These are phyloP conservation scores for Helotiales sp. DNA, from an alignment of 2,329 filamentous ascomycete species.

Conservation along the genomic window DNA sequence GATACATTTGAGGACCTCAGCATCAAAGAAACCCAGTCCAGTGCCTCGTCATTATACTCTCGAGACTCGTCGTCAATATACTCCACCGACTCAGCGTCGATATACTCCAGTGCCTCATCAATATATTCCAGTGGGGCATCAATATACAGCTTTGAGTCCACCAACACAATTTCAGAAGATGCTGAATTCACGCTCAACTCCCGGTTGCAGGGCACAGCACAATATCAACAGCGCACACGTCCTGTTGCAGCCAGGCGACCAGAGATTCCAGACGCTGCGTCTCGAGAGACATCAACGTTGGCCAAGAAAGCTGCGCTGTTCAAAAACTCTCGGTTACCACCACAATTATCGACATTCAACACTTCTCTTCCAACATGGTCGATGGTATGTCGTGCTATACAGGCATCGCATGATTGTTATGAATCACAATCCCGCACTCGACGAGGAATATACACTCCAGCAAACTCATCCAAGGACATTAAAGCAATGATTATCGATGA, in stretches of 20 bases:
- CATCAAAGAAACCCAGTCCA: conserved; percentile 5
- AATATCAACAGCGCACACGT: not conserved
- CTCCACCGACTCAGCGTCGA: conserved; percentile 6
- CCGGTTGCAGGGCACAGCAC: not conserved
- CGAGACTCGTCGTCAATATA: conserved; percentile 8
- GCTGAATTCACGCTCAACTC: not conserved
- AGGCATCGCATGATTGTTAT: conserved; percentile 5
- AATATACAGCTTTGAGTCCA: conserved; percentile 7
- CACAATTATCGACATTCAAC: not conserved
- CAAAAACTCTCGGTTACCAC: conserved; percentile 5
- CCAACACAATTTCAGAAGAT: not conserved
- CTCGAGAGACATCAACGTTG: not conserved
- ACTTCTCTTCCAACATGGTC: conserved; percentile 6
- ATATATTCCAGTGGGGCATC: not conserved
- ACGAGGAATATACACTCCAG: conserved; percentile 6
- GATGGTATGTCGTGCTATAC: conserved; percentile 2
- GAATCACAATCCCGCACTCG: conserved; percentile 2
- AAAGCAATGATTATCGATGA: conserved; percentile 8
- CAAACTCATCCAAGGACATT: conserved; percentile 6
- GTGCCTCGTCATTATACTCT: conserved; percentile 6
- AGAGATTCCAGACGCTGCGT: conserved; percentile 1
- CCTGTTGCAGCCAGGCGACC: not conserved
- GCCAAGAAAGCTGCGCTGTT: conserved; percentile 6
- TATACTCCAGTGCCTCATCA: conserved; percentile 5
- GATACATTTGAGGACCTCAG: conserved; percentile 6